Percentiles rank a stretch among this genome's conserved stretches.
Evolutionary conservation across 495 filamentous ascomycete species (phyloP).

Genomic region (Gamarada debralockiae): DNA sequence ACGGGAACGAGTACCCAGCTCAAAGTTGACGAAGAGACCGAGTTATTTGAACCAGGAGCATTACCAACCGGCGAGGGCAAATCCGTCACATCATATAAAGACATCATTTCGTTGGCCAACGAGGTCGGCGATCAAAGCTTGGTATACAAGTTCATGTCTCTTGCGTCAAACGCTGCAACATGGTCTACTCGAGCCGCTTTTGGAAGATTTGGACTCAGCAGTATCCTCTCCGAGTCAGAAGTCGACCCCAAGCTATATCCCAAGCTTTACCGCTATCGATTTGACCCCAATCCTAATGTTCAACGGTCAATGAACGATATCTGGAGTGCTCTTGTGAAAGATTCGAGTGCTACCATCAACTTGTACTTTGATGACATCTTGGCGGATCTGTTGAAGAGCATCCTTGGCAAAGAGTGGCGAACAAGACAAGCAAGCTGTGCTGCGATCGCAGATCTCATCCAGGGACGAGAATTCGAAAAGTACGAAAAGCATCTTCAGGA

Average conservation of each 20-base stretch:
- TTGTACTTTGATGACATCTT: constrained; percentile 81
- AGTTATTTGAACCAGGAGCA: constrained; percentile 91
- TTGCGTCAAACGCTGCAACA: constrained; percentile 89
- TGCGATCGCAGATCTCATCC: constrained; percentile 81
- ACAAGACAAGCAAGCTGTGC: constrained; percentile 87
- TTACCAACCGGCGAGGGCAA: constrained; percentile 87
- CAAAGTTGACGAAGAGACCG: constrained; percentile 81
- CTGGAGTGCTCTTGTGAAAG: constrained; percentile 89
- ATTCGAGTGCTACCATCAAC: constrained; percentile 67
- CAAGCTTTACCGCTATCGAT: constrained; percentile 89
- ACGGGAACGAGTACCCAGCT: constrained; percentile 70
- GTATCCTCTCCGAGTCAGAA: constrained; percentile 82
- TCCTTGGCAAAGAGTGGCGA: constrained; percentile 89
- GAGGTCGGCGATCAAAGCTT: constrained; percentile 93
- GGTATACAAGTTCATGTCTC: constrained; percentile 95
- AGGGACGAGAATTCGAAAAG: constrained; percentile 66
- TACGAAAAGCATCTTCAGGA: constrained; percentile 81
- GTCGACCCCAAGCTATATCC: constrained; percentile 92
- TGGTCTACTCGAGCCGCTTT: constrained; percentile 96
- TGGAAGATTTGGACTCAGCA: constrained; percentile 87
- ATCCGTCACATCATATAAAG: constrained; percentile 89
- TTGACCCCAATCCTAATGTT: constrained; percentile 91
- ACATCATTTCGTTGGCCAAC: constrained; percentile 88
- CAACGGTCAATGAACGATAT: constrained; percentile 95
- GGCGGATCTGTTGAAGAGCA: constrained; percentile 75